Conservation (phyloP, 176 grass and related monocot species). For the Oryza meyeriana region DNA sequence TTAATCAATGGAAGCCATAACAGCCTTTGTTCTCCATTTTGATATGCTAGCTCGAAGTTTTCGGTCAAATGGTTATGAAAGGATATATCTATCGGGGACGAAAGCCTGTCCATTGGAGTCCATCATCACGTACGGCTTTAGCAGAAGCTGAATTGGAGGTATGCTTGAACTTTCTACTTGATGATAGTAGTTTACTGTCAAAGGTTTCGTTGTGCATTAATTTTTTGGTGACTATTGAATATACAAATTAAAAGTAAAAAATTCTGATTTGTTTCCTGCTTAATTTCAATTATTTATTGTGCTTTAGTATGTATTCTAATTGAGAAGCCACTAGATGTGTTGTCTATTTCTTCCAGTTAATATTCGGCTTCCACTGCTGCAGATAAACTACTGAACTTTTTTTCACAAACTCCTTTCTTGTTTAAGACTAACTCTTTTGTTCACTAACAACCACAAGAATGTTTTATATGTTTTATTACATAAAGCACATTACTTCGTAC, state of each 20-base stretch:
- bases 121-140: conserved; percentile 87
- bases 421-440: background rate
- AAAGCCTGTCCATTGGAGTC: conserved; percentile 97
- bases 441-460: background rate
- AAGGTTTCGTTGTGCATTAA: background rate
- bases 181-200: conserved; percentile 6
- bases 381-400: background rate
- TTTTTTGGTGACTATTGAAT: background rate
- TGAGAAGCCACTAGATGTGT: background rate
- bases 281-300: background rate
- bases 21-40: conserved; percentile 29
- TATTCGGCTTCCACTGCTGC: background rate
- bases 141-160: conserved; percentile 98
- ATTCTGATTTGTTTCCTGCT: background rate
- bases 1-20: conserved; percentile 20
- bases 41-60: conserved; percentile 75
- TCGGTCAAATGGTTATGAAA: conserved; percentile 89
- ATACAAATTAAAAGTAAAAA: background rate
- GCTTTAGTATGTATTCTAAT: background rate
- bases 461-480: background rate
- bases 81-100: conserved; percentile 95
- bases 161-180: conserved; percentile 23
- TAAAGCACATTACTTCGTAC: background rate
- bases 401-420: background rate
- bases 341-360: background rate